Evolutionary conservation across 768 basidiomycete genomes (phyloP).

Genomic region (Russula lepida): DNA sequence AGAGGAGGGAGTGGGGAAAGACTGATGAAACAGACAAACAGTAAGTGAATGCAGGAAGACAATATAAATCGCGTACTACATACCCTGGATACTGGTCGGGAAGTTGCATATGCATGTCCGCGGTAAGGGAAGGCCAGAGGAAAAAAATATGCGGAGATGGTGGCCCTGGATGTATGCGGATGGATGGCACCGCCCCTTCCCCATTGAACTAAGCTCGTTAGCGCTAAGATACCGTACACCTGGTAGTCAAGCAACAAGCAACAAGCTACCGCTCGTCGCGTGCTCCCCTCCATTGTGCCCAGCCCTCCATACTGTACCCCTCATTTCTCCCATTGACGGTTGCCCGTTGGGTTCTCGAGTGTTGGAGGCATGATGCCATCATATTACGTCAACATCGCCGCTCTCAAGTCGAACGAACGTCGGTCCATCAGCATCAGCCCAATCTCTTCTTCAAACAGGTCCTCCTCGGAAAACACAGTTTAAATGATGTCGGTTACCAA

Average conservation of each 20-base stretch:
- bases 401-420: background rate
- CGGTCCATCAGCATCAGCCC: background rate
- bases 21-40: background rate
- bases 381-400: background rate
- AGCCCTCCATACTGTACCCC: background rate
- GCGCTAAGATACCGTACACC: background rate
- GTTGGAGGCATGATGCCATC: background rate
- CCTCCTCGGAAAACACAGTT: background rate
- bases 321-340: background rate
- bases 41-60: background rate
- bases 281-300: background rate
- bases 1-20: background rate
- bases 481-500: background rate
- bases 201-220: background rate
- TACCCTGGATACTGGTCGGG: slow-evolving; percentile 11
- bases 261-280: background rate
- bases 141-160: background rate
- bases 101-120: slow-evolving; percentile 9
- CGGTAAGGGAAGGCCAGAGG: background rate
- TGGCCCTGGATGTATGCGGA: background rate
- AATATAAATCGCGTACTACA: slow-evolving; percentile 5
- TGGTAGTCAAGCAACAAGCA: slow-evolving; percentile 9
- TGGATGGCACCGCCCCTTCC: background rate
- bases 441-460: background rate
- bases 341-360: background rate